phyloP scores from a whole-genome alignment of 768 basidiomycete genomes.

The Tylopilus cervinicoccineus region DNA sequence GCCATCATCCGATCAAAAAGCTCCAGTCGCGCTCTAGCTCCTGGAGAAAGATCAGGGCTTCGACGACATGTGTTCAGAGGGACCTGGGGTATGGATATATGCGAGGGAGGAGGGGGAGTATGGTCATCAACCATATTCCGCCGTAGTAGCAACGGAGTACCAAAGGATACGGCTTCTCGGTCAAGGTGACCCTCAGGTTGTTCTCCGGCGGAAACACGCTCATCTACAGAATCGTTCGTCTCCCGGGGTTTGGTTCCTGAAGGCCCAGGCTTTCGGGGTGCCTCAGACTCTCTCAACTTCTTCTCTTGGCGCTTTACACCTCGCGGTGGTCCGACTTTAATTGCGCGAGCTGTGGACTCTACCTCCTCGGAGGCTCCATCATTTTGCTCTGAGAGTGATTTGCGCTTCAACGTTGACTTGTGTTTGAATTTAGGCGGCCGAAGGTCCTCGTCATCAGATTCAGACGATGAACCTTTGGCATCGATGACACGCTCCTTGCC shows the following conservation, averaged over 20 bases:
- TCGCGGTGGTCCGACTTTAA: slow-evolving; percentile 28
- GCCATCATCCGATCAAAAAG: slow-evolving; percentile 28
- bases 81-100: slow-evolving; percentile 5
- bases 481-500: not conserved
- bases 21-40: slow-evolving; percentile 24
- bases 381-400: not conserved
- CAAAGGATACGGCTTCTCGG: not conserved
- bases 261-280: not conserved
- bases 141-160: not conserved
- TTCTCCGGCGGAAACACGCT: not conserved
- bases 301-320: slow-evolving; percentile 11
- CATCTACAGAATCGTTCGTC: not conserved
- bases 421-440: slow-evolving; percentile 1
- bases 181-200: not conserved
- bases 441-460: slow-evolving; percentile 4
- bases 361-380: slow-evolving; percentile 4
- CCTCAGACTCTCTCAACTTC: not conserved
- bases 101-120: not conserved
- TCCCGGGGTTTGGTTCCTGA: not conserved
- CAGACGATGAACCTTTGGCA: not conserved
- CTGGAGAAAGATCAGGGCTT: slow-evolving; percentile 24
- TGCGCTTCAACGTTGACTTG: not conserved
- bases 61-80: not conserved
- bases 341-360: not conserved
- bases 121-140: not conserved